Percentiles rank a stretch among this genome's conserved stretches.
Evolutionary conservation across 805 yeast species (phyloP).

Genomic region (Pichia exigua): DNA sequence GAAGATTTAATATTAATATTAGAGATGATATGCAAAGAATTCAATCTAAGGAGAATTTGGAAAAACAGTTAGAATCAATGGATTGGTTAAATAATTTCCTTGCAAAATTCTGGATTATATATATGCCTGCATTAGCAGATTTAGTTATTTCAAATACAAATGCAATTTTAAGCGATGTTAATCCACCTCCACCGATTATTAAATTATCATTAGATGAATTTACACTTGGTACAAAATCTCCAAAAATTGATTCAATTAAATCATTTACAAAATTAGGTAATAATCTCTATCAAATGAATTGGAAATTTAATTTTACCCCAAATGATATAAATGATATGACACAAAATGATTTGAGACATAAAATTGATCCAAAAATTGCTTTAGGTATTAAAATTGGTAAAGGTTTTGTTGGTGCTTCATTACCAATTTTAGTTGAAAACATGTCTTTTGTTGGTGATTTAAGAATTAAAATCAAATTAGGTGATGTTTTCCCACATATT

Average conservation of each 20-base stretch:
- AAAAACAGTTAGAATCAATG: conserved; percentile 62
- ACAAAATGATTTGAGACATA: conserved; percentile 58
- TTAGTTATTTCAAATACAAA: conserved; percentile 67
- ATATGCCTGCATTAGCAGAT: conserved; percentile 79
- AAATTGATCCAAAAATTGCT: conserved; percentile 73
- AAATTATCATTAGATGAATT: conserved; percentile 66
- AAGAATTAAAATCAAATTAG: conserved; percentile 54
- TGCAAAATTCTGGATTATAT: conserved; percentile 79
- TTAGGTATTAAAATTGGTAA: conserved; percentile 77
- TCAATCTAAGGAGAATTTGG: conserved; percentile 55
- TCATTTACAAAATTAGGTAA: conserved; percentile 65
- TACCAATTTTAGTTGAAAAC: conserved; percentile 75
- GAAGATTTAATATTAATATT: conserved; percentile 66
- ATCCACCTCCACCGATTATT: conserved; percentile 80
- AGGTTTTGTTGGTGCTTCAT: conserved; percentile 64
- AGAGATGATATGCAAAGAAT: conserved; percentile 70
- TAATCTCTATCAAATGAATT: conserved; percentile 71
- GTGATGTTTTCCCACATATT: conserved; percentile 70
- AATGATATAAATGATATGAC: conserved; percentile 82
- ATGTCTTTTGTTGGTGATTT: conserved; percentile 69
- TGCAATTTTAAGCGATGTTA: conserved; percentile 56
- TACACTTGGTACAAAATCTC: conserved; percentile 76
- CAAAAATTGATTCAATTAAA: conserved; percentile 61
- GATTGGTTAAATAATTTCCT: conserved; percentile 74
- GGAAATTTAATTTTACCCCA: conserved; percentile 77